phyloP scores from a whole-genome alignment of 2,329 filamentous ascomycete species.

The Scedosporium boydii region DNA sequence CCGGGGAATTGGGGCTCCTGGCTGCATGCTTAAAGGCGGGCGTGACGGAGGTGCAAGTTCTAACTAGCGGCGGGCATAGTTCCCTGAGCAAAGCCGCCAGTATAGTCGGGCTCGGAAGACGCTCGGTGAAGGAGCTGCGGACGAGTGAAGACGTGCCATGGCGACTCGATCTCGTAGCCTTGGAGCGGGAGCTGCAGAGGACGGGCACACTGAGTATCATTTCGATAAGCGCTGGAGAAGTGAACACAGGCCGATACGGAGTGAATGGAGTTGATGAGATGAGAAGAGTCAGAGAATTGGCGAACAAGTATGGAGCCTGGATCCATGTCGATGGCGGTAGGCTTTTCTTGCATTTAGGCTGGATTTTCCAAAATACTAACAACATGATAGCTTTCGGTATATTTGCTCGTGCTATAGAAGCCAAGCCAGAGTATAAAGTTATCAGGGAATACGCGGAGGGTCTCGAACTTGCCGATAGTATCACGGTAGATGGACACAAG shows the following conservation, averaged over 20 bases:
- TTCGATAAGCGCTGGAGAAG: conserved; percentile 74
- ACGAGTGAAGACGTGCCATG: conserved; percentile 37
- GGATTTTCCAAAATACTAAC: not conserved
- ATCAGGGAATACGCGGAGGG: conserved; percentile 47
- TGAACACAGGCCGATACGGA: conserved; percentile 81
- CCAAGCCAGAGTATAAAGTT: conserved; percentile 42
- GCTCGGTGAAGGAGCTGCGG: conserved; percentile 53
- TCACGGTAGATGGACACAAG: conserved; percentile 82
- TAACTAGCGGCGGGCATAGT: conserved; percentile 77
- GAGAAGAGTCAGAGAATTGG: conserved; percentile 54
- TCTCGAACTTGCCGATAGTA: conserved; percentile 76
- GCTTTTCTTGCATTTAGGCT: conserved; percentile 13
- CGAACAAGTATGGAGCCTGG: conserved; percentile 69
- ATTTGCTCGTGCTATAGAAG: conserved; percentile 59
- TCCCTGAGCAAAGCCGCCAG: conserved; percentile 77
- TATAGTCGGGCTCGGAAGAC: conserved; percentile 67
- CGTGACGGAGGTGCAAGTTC: conserved; percentile 59
- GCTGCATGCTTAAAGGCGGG: conserved; percentile 55
- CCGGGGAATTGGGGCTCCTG: conserved; percentile 62
- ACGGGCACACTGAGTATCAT: conserved; percentile 60
- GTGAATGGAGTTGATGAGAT: conserved; percentile 49
- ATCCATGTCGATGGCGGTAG: conserved; percentile 75
- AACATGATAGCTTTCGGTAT: conserved; percentile 63
- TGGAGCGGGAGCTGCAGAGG: conserved; percentile 50
- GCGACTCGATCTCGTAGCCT: conserved; percentile 54